Evolutionary conservation across 345 rosid genomes (phyloP).

Genomic region (Lenwebbia sp.): DNA sequence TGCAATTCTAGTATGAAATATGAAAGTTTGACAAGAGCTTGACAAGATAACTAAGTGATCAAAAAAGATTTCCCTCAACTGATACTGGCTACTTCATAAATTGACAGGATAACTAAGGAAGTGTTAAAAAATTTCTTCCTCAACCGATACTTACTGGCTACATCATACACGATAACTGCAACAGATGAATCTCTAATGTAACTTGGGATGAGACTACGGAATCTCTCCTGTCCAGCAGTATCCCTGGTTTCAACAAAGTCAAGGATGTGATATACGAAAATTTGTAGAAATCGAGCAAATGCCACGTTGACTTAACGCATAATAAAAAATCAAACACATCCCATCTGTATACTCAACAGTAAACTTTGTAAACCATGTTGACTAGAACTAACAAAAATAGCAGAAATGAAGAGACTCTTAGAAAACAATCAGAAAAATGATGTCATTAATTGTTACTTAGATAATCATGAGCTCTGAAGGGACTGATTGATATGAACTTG

Average conservation of each 20-base stretch:
- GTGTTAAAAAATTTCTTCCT: not conserved
- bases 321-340: not conserved
- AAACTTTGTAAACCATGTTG: not conserved
- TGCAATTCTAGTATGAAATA: not conserved
- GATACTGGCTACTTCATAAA: not conserved
- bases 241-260: slow-evolving; percentile 38
- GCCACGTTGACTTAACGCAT: not conserved
- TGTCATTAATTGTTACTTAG: not conserved
- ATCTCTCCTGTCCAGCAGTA: slow-evolving; percentile 97
- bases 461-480: not conserved
- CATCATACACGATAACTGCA: slow-evolving; percentile 90
- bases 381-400: not conserved
- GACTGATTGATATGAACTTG: not conserved
- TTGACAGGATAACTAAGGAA: not conserved
- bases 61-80: not conserved
- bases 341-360: not conserved
- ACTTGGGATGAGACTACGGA: slow-evolving; percentile 91
- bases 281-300: not conserved
- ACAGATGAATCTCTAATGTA: slow-evolving; percentile 94
- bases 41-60: not conserved
- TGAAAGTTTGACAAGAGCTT: not conserved
- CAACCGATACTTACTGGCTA: slow-evolving; percentile 46
- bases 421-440: not conserved
- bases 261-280: not conserved
- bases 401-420: not conserved